Percentiles rank a stretch among this genome's conserved stretches.
Evolutionary conservation across 225 moss, liverwort and hornwort genomes (phyloP).

Genomic region (Rhytidiadelphus loreus): DNA sequence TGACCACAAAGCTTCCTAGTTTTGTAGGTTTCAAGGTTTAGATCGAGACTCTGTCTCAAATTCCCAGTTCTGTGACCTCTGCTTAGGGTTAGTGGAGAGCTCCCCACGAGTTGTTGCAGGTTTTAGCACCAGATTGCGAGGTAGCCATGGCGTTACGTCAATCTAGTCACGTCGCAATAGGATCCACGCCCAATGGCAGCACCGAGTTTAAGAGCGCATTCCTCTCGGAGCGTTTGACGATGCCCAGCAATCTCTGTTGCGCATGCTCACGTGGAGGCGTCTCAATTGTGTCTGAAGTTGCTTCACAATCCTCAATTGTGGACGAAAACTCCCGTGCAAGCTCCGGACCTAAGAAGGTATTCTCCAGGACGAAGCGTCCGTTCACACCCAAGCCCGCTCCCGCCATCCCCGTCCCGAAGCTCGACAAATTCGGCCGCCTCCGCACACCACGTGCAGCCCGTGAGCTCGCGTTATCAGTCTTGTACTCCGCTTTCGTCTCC

Average conservation of each 20-base stretch:
- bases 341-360: neutral
- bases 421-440: slow-evolving; percentile 41
- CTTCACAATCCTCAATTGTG: neutral
- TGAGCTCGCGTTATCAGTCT: slow-evolving; percentile 38
- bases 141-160: slow-evolving; percentile 4
- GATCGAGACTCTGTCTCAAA: neutral
- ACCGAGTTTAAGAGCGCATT: neutral
- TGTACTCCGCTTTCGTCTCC: slow-evolving; percentile 50
- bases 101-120: neutral
- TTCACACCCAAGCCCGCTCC: slow-evolving; percentile 2
- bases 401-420: slow-evolving; percentile 8
- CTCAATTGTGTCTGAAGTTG: neutral
- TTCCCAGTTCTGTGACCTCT: neutral
- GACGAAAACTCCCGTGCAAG: neutral
- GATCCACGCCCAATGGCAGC: neutral
- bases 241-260: neutral
- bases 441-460: slow-evolving; percentile 56
- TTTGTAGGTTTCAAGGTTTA: neutral
- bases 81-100: neutral
- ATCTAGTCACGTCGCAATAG: neutral
- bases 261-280: neutral
- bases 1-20: neutral
- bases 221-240: slow-evolving; percentile 11
- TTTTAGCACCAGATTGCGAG: neutral
- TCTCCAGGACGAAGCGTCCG: slow-evolving; percentile 23